Base-by-base conservation (phyloP, 73 alveolate species). In the Paraurostyla sp. region DNA sequence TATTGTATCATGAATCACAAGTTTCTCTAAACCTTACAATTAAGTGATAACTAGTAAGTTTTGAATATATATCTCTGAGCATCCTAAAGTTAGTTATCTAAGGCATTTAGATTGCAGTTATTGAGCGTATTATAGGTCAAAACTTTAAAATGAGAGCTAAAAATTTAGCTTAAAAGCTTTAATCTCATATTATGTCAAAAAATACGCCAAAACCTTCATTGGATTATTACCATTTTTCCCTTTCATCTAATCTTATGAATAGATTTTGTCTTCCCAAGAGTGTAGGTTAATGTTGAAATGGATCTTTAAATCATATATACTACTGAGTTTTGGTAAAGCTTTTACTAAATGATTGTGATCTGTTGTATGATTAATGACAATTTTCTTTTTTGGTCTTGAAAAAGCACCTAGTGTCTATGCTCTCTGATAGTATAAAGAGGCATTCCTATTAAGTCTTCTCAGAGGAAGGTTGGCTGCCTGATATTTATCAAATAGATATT, bases 241-340 rank as follows among this genome's bases (percentile, higher is more conserved):
- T 58, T 65, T 65, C 35, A 38, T 35, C 41, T 65, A 20, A 65
- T 65, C 82, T 38, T 38, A 65, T 1, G 59, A 56, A 65, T 65
- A 65, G 33, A 65, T 0, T 38, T 65, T 65, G 3, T 65, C 82
- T 30, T 58, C 41, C 82, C 82, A 65, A 20, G 82, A 38, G 38
- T 30, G 35, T 22, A 65, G 36, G 36, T 65, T 65, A 65, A 65
- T 65, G 36, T 65, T 65, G 58, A 65, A 65, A 22, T 38, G 9
- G 1, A 65, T 40, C 1, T 4, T 32, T 38, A 65, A 35, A 2
- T 65, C 82, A 40, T 65, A 65, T 16, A 65, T 16, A 40, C 25
- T 65, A 65, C 82, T 65, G n/a, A 65, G 6, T 40, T 30, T 35
- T 11, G 23, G 18, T 30, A 65, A 18, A 22, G 35, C 41, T 65